Evolutionary conservation across 768 basidiomycete genomes (phyloP).

Genomic region (Dioszegia crocea): DNA sequence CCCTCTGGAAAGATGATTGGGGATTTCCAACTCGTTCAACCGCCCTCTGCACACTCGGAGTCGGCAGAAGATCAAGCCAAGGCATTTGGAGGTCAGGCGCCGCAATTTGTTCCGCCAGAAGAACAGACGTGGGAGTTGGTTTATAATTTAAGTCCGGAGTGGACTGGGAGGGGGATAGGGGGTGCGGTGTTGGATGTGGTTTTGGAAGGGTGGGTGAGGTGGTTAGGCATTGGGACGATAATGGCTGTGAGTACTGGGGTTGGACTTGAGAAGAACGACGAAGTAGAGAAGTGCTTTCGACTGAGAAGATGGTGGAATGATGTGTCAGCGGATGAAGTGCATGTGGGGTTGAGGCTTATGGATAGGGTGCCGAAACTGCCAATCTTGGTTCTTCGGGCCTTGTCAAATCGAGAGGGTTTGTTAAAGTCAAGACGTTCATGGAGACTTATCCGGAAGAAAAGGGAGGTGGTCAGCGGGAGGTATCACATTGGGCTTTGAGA

Average conservation of each 20-base stretch:
- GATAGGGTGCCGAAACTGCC: not conserved
- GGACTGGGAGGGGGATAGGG: slow-evolving; percentile 9
- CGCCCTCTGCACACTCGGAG: not conserved
- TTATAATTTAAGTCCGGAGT: slow-evolving; percentile 10
- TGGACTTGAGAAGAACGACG: not conserved
- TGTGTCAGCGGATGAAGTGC: too few species aligned
- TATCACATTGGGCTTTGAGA: not conserved
- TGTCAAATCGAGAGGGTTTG: slow-evolving; percentile 7
- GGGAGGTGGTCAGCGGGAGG: slow-evolving; percentile 9
- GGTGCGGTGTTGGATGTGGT: slow-evolving; percentile 1
- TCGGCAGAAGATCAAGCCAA: not conserved
- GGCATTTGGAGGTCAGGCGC: not conserved
- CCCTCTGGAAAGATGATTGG: slow-evolving; percentile 2
- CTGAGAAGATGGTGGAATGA: too few species aligned
- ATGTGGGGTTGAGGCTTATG: too few species aligned
- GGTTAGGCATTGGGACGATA: slow-evolving; percentile 7
- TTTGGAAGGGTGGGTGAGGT: slow-evolving; percentile 5
- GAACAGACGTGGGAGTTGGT: slow-evolving; percentile 8
- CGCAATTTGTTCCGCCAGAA: not conserved
- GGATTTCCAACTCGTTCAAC: not conserved
- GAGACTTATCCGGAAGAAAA: slow-evolving; percentile 12
- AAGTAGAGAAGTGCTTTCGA: too few species aligned
- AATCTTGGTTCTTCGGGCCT: slow-evolving; percentile 3
- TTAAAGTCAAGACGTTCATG: not conserved
- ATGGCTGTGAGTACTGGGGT: slow-evolving; percentile 5